phyloP scores from a whole-genome alignment of 805 yeast species.

The Kregervanrija delftensis region DNA sequence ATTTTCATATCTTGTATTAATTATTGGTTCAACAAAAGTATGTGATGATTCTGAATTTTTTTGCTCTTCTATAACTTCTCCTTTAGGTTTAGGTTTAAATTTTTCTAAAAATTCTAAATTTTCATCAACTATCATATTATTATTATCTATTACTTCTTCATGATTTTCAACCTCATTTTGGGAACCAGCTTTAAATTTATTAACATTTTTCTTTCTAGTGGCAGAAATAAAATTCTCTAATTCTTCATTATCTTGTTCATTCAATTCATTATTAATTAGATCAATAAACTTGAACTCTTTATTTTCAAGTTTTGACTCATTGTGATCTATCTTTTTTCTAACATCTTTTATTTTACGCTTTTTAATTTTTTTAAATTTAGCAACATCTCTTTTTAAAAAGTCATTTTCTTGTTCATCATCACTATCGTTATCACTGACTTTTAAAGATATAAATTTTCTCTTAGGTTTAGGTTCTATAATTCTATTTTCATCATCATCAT shows the following conservation, averaged over 20 bases:
- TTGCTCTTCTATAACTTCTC: slow-evolving; percentile 20
- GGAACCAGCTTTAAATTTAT: neutral
- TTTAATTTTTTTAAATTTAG: slow-evolving; percentile 19
- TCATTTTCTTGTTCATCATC: neutral
- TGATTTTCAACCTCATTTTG: neutral
- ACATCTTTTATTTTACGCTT: slow-evolving; percentile 10
- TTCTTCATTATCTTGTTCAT: slow-evolving; percentile 19
- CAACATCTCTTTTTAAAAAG: slow-evolving; percentile 6
- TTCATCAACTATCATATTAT: slow-evolving; percentile 28
- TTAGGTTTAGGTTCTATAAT: slow-evolving; percentile 1
- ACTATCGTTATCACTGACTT: slow-evolving; percentile 12
- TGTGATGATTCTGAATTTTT: slow-evolving; percentile 18
- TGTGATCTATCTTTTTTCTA: slow-evolving; percentile 8
- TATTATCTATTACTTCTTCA: slow-evolving; percentile 1
- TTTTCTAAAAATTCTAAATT: slow-evolving; percentile 29
- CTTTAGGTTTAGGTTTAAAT: slow-evolving; percentile 14
- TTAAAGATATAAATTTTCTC: slow-evolving; percentile 12
- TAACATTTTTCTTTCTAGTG: slow-evolving; percentile 16
- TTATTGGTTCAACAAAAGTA: slow-evolving; percentile 7
- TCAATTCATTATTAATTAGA: slow-evolving; percentile 22
- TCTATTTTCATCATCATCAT: neutral
- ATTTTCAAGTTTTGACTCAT: slow-evolving; percentile 8
- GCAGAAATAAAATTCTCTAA: slow-evolving; percentile 19
- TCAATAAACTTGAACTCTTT: slow-evolving; percentile 21
- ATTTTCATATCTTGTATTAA: slow-evolving; percentile 12